These are phyloP conservation scores for Fusarium protoensiforme DNA, from an alignment of 2,329 filamentous ascomycete genomes.

Conservation along the genomic window DNA sequence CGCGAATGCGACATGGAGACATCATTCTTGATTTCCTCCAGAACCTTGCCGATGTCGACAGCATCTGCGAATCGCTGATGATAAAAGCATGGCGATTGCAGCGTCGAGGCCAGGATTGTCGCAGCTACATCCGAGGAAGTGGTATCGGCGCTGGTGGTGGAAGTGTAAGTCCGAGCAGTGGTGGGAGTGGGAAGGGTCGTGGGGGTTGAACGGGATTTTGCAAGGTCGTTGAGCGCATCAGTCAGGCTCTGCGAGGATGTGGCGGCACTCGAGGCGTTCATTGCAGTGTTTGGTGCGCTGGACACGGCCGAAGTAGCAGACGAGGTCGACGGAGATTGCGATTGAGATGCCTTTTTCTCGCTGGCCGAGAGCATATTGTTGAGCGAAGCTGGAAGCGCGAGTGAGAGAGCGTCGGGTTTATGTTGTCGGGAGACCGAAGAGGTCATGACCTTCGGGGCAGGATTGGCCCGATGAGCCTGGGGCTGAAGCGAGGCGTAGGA, in stretches of 20 bases:
- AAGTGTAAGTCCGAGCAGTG: conserved; percentile 33
- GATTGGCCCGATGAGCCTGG: conserved; percentile 48
- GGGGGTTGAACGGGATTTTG: conserved; percentile 52
- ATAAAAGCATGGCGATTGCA: conserved; percentile 97
- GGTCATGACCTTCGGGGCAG: conserved; percentile 83
- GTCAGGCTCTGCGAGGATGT: conserved; percentile 72
- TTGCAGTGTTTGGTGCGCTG: conserved; percentile 10
- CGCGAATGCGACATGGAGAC: conserved; percentile 94
- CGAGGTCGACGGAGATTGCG: conserved; percentile 29
- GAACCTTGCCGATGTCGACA: conserved; percentile 92
- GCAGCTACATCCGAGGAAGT: conserved; percentile 23
- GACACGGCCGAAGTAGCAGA: conserved; percentile 7
- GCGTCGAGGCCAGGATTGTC: conserved; percentile 51
- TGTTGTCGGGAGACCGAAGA: conserved; percentile 73
- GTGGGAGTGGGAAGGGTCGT: conserved; percentile 35
- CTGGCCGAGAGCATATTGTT: conserved; percentile 66
- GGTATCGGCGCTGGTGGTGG: conserved; percentile 20
- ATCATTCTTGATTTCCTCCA: conserved; percentile 92
- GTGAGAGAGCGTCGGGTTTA: conserved; percentile 71
- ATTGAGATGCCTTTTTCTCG: conserved; percentile 48
- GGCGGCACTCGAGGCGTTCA: conserved; percentile 46
- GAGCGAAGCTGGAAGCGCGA: conserved; percentile 46
- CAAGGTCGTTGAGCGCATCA: conserved; percentile 67
- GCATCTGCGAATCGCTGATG: conserved; percentile 97
- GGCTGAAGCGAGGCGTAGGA: background rate